Conservation (phyloP, 345 rosid genomes). For the Erodium maritimum region DNA sequence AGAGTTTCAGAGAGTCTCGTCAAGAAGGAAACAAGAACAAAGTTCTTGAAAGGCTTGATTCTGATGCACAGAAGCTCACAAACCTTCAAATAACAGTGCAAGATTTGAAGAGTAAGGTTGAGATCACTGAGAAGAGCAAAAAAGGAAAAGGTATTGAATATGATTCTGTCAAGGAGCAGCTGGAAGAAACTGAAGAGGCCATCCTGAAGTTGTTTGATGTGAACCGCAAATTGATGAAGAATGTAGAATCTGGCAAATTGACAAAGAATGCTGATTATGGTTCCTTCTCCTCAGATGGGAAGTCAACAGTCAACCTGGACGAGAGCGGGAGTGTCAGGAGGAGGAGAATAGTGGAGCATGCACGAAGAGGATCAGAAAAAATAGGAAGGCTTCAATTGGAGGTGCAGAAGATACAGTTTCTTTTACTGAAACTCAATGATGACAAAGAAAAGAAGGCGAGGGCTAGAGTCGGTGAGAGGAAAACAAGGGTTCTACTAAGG, state of each 20-base stretch:
- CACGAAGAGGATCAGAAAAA: constrained; percentile 76
- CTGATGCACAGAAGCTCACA: constrained; percentile 75
- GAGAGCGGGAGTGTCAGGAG: constrained; percentile 33
- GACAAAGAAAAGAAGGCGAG: constrained; percentile 44
- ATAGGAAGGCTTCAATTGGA: constrained; percentile 77
- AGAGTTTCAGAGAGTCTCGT: constrained; percentile 39
- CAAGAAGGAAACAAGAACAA: constrained; percentile 49
- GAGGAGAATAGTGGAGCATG: constrained; percentile 54
- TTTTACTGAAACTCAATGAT: constrained; percentile 58
- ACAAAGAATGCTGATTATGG: constrained; percentile 16
- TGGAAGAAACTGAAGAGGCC: constrained; percentile 66
- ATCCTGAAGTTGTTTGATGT: constrained; percentile 45
- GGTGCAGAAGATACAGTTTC: constrained; percentile 76
- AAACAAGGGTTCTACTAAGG: constrained; percentile 54
- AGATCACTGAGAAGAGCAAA: constrained; percentile 42
- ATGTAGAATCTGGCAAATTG: constrained; percentile 10
- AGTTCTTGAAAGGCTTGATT: constrained; percentile 78
- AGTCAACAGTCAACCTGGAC: constrained; percentile 30
- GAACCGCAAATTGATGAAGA: constrained; percentile 49
- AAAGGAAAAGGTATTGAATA: constrained; percentile 58
- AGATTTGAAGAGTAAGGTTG: constrained; percentile 72
- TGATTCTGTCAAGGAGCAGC: constrained; percentile 58
- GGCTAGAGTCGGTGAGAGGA: constrained; percentile 31
- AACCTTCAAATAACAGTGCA: constrained; percentile 67
- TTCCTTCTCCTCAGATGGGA: constrained; percentile 27